Evolutionary conservation across 2,329 filamentous ascomycete species (phyloP).

Genomic region (Tolypocladium sp.): DNA sequence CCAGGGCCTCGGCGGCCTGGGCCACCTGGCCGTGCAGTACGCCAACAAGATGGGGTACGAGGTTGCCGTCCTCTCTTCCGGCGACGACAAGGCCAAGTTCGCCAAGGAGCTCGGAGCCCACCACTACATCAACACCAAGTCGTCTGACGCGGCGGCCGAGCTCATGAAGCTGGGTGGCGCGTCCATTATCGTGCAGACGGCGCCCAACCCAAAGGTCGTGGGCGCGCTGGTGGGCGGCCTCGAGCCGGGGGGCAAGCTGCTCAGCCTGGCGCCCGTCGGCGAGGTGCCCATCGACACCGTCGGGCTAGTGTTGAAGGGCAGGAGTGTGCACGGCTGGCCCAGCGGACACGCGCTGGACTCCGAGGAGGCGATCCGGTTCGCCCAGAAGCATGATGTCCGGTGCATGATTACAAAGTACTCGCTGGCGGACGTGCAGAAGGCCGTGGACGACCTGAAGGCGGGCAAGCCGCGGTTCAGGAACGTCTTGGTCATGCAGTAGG

Average conservation of each 20-base stretch:
- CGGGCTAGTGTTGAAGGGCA: slow-evolving; percentile 36
- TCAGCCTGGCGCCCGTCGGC: slow-evolving; percentile 47
- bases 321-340: slow-evolving; percentile 54
- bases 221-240: slow-evolving; percentile 43
- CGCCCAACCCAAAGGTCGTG: slow-evolving; percentile 49
- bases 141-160: slow-evolving; percentile 35
- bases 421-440: slow-evolving; percentile 38
- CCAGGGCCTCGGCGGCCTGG: slow-evolving; percentile 67
- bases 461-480: slow-evolving; percentile 36
- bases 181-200: slow-evolving; percentile 51
- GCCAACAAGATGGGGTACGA: slow-evolving; percentile 68
- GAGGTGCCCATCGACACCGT: slow-evolving; percentile 32
- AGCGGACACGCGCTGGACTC: slow-evolving; percentile 54
- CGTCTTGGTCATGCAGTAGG: slow-evolving; percentile 29
- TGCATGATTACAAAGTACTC: slow-evolving; percentile 59
- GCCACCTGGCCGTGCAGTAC: slow-evolving; percentile 70
- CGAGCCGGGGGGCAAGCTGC: slow-evolving; percentile 44
- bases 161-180: slow-evolving; percentile 53
- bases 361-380: slow-evolving; percentile 59
- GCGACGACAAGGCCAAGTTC: slow-evolving; percentile 59
- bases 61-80: slow-evolving; percentile 58
- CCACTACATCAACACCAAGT: slow-evolving; percentile 41
- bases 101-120: slow-evolving; percentile 38
- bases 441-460: slow-evolving; percentile 29
- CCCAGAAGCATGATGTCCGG: slow-evolving; percentile 49